These are phyloP conservation scores for Nemania sp. DNA, from an alignment of 2,329 filamentous ascomycete genomes.

Conservation along the genomic window DNA sequence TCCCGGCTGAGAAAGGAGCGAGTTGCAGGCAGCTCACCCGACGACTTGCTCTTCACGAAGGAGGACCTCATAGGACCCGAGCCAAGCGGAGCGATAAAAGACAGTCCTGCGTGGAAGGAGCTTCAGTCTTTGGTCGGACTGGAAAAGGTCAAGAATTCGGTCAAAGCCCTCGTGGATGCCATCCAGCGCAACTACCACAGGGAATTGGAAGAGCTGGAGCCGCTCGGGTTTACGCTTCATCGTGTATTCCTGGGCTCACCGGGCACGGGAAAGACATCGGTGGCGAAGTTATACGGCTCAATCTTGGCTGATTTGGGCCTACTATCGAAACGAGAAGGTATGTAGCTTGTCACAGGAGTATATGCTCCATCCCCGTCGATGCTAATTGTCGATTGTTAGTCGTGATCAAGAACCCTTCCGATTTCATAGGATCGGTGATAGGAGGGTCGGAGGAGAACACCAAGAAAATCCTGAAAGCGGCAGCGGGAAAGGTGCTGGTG, in stretches of 20 bases:
- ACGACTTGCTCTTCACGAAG: slow-evolving; percentile 12
- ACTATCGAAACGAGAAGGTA: slow-evolving; percentile 37
- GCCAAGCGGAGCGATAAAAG: slow-evolving; percentile 19
- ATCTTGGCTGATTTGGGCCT: slow-evolving; percentile 43
- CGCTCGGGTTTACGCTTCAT: slow-evolving; percentile 35
- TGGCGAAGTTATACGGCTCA: slow-evolving; percentile 39
- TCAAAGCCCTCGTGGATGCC: slow-evolving; percentile 44
- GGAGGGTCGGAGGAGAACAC: slow-evolving; percentile 12
- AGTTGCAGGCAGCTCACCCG: not conserved
- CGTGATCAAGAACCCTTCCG: slow-evolving; percentile 55
- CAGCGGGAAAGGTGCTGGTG: slow-evolving; percentile 9
- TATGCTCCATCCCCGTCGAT: not conserved
- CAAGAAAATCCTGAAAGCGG: not conserved
- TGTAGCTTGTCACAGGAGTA: not conserved
- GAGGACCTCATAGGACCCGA: slow-evolving; percentile 22
- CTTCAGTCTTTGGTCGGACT: slow-evolving; percentile 35
- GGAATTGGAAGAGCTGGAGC: slow-evolving; percentile 35
- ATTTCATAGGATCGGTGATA: not conserved
- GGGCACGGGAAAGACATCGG: slow-evolving; percentile 41
- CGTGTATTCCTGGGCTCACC: slow-evolving; percentile 40
- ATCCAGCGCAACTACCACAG: slow-evolving; percentile 34
- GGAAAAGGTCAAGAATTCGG: slow-evolving; percentile 11
- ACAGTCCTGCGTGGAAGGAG: slow-evolving; percentile 36
- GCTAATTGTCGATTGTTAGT: slow-evolving; percentile 47
- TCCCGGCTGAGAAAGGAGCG: slow-evolving; percentile 12